Evolutionary conservation across 805 yeast genomes (phyloP), one percentile per base, ranked within the genome.

Genomic region (Pichia scutulata): DNA sequence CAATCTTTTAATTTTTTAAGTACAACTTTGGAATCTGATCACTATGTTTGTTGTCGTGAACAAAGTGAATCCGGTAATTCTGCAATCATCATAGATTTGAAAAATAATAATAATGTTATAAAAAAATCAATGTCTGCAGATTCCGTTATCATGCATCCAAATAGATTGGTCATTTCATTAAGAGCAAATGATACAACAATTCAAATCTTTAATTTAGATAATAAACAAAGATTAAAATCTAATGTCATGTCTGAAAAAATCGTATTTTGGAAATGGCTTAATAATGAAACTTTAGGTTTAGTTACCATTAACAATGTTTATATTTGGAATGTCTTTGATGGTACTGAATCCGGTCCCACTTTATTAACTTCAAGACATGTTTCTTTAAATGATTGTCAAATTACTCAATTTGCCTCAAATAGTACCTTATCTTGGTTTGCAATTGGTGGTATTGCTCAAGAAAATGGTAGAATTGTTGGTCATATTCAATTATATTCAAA

Each of bases 121-220:
- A 82, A 95, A 64, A 92, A 93, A 70, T 86, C 87, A 67, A 93
- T 93, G 96, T 78, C 87, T 50, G 99, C 99, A 43, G 99, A 93
- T 70, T 86, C 89, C 55, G 98, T 97, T 46, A 93, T 93, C 65
- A 83, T 93, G 93, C 95, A 89, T 69, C 98, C 99, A 33, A 64
- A 71, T n/a, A 81, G 84, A 67, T 82, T 85, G 69, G 89, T 90
- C 55, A 89, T 93, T 60, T 89, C 97, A 16, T 80, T 93, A 57
- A 81, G 98, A 65, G 98, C 98, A 41, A 93, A 89, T 64, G 97
- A 97, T 58, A 89, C 97, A 45, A 90, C 97, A 39, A 78, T 93
- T 54, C 99, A 89, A 71, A 87, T 93, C 58, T 95, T 93, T 72
- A 87, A 93, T 70, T 76, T 93, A 60, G 86, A 82, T 48, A 73